Evolutionary conservation across 257 asterid species (phyloP), one percentile per base, ranked within the genome.

Genomic region (Nicotiana benthamiana): DNA sequence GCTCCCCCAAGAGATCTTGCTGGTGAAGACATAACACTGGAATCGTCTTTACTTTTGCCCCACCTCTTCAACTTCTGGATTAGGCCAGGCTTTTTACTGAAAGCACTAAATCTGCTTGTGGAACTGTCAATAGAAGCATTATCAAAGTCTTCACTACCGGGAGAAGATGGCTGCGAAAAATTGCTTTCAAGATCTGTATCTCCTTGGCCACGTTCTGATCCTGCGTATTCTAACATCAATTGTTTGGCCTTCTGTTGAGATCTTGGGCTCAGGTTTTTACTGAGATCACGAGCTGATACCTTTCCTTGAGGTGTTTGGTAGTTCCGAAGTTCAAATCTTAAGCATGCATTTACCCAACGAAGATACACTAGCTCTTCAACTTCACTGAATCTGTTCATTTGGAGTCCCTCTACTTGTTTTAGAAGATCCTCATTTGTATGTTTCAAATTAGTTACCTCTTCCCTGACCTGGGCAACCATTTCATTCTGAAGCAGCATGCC

Each of bases 301-400:
- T 89, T 96, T 53, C 99, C 97, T 5, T 92, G 68, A 1, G 96
- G 97, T 2, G 90, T 89, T 87, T 90, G 97, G 80, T 89, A 84
- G 91, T 93, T 91, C 1, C 95, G 91, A n/a, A 96, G 97, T 88
- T 96, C 99, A 16, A 67, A 96, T 83, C 97, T 88, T 80, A 96
- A 88, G 79, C 99, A 94, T 0, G 99, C 97, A 9, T 96, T 96
- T 36, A 96, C 96, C 99, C 99, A 96, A 76, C 99, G 99, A 79
- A 96, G 97, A 78, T 96, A 96, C 6, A 96, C 99, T 9, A 96
- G 92, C 88, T 96, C 99, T 86, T 96, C 98, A 2, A 96, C 99
- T 87, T 96, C 99, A 54, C 96, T 91, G 86, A 96, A 96, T 77
- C 99, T 88, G 83, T 94, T 96, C 95, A 92, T 92, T 82, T 96